Percentiles rank a stretch among this genome's conserved stretches.
Evolutionary conservation across 805 yeast genomes (phyloP).

Genomic region (Metschnikowia similis): DNA sequence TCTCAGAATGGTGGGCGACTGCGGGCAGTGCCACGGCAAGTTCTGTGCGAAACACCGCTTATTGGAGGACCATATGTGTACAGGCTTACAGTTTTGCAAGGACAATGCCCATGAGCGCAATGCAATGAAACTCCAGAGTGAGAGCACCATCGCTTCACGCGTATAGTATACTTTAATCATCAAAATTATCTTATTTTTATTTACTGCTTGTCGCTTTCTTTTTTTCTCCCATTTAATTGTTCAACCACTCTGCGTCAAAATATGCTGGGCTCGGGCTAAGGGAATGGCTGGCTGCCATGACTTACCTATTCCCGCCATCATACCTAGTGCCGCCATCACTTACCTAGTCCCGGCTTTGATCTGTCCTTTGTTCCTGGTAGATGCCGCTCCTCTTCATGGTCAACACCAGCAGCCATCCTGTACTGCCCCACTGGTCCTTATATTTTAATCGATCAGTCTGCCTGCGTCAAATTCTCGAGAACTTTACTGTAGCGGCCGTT

Average conservation of each 20-base stretch:
- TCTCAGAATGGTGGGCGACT: conserved; percentile 70
- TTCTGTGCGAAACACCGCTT: conserved; percentile 85
- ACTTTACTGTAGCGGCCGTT: conserved; percentile 70
- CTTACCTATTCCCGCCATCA: too few species aligned
- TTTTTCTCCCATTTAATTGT: too few species aligned
- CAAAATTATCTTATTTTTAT: not conserved
- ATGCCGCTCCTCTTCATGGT: too few species aligned
- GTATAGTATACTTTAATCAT: conserved; percentile 4
- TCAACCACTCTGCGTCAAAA: too few species aligned
- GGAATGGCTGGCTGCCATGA: too few species aligned
- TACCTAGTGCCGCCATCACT: too few species aligned
- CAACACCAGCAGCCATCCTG: too few species aligned
- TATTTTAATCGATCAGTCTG: not conserved
- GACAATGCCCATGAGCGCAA: conserved; percentile 79
- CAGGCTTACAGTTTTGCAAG: conserved; percentile 74
- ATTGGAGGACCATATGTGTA: conserved; percentile 78
- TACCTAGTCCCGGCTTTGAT: too few species aligned
- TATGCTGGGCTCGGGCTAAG: too few species aligned
- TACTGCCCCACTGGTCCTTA: too few species aligned
- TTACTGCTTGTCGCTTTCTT: too few species aligned
- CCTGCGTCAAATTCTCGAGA: conserved; percentile 46
- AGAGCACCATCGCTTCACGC: conserved; percentile 64
- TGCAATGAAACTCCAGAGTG: conserved; percentile 76
- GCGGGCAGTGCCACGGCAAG: conserved; percentile 78
- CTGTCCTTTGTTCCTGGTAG: too few species aligned